Percentiles rank a stretch among this genome's conserved stretches.
These are phyloP conservation scores for Colletotrichum plurivorum DNA, from an alignment of 2,329 filamentous ascomycete species.

Conservation along the genomic window DNA sequence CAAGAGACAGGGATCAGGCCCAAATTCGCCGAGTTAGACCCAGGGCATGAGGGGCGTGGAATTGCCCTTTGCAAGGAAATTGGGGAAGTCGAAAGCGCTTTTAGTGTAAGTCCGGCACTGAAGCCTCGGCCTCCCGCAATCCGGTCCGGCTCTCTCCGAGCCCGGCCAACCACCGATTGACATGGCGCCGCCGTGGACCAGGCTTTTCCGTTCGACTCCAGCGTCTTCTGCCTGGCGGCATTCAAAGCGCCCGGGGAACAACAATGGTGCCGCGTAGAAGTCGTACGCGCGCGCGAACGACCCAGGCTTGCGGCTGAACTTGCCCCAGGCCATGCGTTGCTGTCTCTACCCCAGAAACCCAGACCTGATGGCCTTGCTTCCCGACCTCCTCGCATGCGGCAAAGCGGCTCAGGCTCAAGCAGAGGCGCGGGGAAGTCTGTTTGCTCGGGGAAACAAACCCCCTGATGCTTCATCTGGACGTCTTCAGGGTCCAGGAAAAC, in stretches of 20 bases:
- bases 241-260: not conserved
- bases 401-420: not conserved
- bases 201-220: no score
- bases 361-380: not conserved
- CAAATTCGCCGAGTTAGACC: slow-evolving; percentile 24
- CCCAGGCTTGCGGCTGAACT: slow-evolving; percentile 25
- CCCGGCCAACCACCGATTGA: slow-evolving; percentile 11
- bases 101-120: not conserved
- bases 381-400: not conserved
- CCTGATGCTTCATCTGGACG: not conserved
- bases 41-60: slow-evolving; percentile 16
- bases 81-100: slow-evolving; percentile 36
- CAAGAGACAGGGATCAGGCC: slow-evolving; percentile 21
- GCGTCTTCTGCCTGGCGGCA: not conserved
- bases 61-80: slow-evolving; percentile 8
- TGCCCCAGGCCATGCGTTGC: not conserved
- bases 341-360: not conserved
- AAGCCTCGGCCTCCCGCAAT: not conserved
- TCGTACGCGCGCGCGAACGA: slow-evolving; percentile 2
- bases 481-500: no score
- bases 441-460: not conserved
- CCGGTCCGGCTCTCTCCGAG: slow-evolving; percentile 24
- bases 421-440: not conserved
- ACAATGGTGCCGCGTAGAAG: not conserved
- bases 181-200: not conserved